Base-by-base conservation (phyloP, 2,329 filamentous ascomycete species). In the Endothia cerciana region DNA sequence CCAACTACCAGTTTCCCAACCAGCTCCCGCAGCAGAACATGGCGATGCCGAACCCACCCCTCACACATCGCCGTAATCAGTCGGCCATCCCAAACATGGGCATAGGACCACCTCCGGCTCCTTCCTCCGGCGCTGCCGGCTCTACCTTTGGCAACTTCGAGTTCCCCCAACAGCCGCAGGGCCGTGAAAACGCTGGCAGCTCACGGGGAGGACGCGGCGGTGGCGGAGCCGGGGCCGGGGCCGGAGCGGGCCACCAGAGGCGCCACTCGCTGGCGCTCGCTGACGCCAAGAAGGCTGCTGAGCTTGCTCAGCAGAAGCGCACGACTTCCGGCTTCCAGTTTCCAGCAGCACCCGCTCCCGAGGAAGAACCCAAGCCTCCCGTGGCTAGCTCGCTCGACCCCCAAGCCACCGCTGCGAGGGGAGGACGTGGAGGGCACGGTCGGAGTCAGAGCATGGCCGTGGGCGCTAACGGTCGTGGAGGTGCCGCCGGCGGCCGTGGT, bases 251-350 rank as follows among this genome's bases (percentile, higher is more conserved):
- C 68, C 95, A 99, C 77, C 91, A 96, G 78, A 89, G 95, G 75
- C 90, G 95, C 79, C 95, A 99, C 80, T 99, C 95, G 25, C 84
- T 99, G 70, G 95, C 94, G 69, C 83, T 99, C 70, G 92, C 94
- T 45, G 95, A 99, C 79, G 95, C 95, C 60, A 98, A 97, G 81
- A 98, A 97, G 82, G 95, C 95, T 58, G 95, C 95, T 65, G 95
- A 99, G 78, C 81, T 97, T 70, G 95, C 95, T 59, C 95, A 99
- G 80, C 94, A 97, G 83, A 97, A 97, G 82, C 87, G 94, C 78
- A 97, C 94, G 64, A 93, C 94, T 68, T 93, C 92, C 69, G 93
- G 89, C 65, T 99, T 98, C 80, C 94, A 97, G 76, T 99, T 99
- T 77, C 94, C 95, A 19, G 88, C 90, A 62, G 91, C 93, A 60